Conservation (phyloP, 345 rosid species). For the Gynandropsis gynandra region DNA sequence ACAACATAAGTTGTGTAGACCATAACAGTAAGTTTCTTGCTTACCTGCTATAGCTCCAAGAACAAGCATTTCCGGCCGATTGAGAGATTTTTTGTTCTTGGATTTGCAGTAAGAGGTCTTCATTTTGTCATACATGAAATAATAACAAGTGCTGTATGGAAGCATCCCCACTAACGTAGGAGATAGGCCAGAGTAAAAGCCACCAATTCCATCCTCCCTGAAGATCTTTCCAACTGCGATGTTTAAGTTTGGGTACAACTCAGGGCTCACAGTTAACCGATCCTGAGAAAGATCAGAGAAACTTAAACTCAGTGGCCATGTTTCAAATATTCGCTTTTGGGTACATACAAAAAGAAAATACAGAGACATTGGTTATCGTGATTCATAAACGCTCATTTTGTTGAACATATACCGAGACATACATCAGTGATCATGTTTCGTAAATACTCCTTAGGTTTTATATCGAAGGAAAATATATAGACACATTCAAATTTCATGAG, state of each 20-base stretch:
- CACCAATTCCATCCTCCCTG: constrained; percentile 76
- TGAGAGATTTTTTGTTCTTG: constrained; percentile 75
- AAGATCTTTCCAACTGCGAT: constrained; percentile 71
- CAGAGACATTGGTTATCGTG: too few relatives aligned
- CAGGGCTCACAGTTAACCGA: constrained; percentile 85
- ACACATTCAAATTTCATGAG: too few relatives aligned
- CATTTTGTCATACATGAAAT: constrained; percentile 80
- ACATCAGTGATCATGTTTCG: too few relatives aligned
- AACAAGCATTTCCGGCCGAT: constrained; percentile 85
- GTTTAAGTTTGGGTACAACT: constrained; percentile 68
- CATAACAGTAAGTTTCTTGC: background rate
- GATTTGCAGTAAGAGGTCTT: constrained; percentile 66
- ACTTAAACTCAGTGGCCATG: constrained; percentile 3
- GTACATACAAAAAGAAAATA: too few relatives aligned
- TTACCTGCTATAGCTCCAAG: constrained; percentile 90
- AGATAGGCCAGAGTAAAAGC: constrained; percentile 72
- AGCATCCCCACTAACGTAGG: constrained; percentile 96
- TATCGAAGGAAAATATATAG: too few relatives aligned
- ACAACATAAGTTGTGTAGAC: too few relatives aligned
- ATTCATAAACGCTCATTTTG: too few relatives aligned
- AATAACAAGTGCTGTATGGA: constrained; percentile 93
- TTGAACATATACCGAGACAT: too few relatives aligned
- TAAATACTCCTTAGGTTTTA: too few relatives aligned
- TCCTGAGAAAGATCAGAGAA: constrained; percentile 50
- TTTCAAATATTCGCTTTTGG: background rate